phyloP scores from a whole-genome alignment of 805 yeast species.

The Lipomyces yamadae region DNA sequence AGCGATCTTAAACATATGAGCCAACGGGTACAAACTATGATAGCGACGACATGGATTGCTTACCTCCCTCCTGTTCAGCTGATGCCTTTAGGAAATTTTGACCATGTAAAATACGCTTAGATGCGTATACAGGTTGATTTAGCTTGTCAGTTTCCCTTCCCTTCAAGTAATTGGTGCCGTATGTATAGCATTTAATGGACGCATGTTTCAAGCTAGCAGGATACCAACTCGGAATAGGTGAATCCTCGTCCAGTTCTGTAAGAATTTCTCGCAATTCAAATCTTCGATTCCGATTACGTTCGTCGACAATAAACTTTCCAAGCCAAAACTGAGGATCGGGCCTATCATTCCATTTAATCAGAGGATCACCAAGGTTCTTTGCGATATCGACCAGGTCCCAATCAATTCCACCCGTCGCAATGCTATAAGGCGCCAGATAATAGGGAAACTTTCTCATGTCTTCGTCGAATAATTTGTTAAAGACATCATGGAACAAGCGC shows the following conservation, averaged over 20 bases:
- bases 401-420: conserved; percentile 2
- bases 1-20: not conserved
- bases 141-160: not conserved
- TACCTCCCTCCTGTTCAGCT: conserved; percentile 11
- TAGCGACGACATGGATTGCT: not conserved
- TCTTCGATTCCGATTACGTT: conserved; percentile 15
- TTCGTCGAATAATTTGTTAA: conserved; percentile 3
- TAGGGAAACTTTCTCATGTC: conserved; percentile 12
- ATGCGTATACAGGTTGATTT: conserved; percentile 9
- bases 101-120: conserved; percentile 12
- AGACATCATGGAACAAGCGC: conserved; percentile 14
- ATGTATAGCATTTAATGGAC: conserved; percentile 5
- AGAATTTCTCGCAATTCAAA: conserved; percentile 6
- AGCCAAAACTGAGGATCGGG: conserved; percentile 8
- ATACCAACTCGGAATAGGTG: conserved; percentile 8
- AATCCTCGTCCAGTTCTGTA: not conserved
- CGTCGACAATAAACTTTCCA: conserved; percentile 6
- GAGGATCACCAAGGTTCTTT: not conserved
- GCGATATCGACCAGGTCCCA: conserved; percentile 9
- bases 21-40: not conserved
- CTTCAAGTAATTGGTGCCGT: not conserved
- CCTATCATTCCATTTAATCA: not conserved
- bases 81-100: conserved; percentile 17
- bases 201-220: conserved; percentile 6
- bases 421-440: conserved; percentile 8